Percentiles rank a stretch among this genome's conserved stretches.
These are phyloP conservation scores for Candida piceae DNA, from an alignment of 805 yeast species.

Conservation along the genomic window DNA sequence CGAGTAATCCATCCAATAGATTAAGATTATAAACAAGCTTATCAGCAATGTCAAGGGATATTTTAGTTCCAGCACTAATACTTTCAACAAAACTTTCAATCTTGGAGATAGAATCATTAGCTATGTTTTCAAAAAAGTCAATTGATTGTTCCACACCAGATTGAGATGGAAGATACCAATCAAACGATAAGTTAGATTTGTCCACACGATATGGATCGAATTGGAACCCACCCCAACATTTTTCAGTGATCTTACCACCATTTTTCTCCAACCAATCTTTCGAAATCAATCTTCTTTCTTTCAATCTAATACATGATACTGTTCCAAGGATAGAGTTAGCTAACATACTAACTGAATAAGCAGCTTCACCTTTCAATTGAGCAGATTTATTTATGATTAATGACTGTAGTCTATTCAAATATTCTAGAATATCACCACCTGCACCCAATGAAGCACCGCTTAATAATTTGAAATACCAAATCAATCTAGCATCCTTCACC, in stretches of 20 bases:
- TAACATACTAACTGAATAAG: slow-evolving; percentile 53
- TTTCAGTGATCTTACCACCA: slow-evolving; percentile 36
- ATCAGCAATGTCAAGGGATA: slow-evolving; percentile 22
- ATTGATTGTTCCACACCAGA: slow-evolving; percentile 58
- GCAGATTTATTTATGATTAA: slow-evolving; percentile 44
- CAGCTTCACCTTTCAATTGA: slow-evolving; percentile 50
- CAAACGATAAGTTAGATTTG: slow-evolving; percentile 45
- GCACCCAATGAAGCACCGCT: slow-evolving; percentile 70
- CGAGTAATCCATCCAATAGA: slow-evolving; percentile 32
- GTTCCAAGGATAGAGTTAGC: slow-evolving; percentile 59
- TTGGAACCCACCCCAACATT: slow-evolving; percentile 75
- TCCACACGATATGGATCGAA: slow-evolving; percentile 48
- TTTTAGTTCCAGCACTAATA: slow-evolving; percentile 41
- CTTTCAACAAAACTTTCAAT: slow-evolving; percentile 49
- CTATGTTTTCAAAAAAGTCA: slow-evolving; percentile 47
- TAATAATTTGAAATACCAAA: slow-evolving; percentile 64
- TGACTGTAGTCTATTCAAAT: slow-evolving; percentile 40
- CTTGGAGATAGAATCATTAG: slow-evolving; percentile 37
- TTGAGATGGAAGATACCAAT: slow-evolving; percentile 71
- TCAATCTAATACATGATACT: slow-evolving; percentile 53
- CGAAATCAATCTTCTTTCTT: slow-evolving; percentile 50
- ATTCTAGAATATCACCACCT: slow-evolving; percentile 41
- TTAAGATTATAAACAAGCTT: slow-evolving; percentile 18
- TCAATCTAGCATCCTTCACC: slow-evolving; percentile 73
- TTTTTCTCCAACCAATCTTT: slow-evolving; percentile 35